Conservation (phyloP, 495 filamentous ascomycete genomes). For the Neurospora sublineolata region DNA sequence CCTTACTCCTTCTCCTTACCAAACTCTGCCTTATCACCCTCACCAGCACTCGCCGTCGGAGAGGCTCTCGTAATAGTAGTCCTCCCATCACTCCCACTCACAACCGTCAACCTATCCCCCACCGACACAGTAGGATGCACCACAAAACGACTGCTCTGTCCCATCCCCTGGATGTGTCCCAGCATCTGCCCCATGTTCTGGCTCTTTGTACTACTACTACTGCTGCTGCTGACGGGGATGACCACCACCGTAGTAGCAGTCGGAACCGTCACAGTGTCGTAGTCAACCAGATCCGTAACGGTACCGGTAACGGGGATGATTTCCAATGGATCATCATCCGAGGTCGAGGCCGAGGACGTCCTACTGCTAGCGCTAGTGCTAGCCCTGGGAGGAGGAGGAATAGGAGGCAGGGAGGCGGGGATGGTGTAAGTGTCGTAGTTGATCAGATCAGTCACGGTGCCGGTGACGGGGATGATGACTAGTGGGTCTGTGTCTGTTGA, state of each 20-base stretch:
- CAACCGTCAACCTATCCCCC: not conserved
- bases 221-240: not conserved
- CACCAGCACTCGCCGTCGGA: not conserved
- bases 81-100: not conserved
- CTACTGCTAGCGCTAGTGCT: not conserved
- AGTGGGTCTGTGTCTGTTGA: not conserved
- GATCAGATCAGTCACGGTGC: not conserved
- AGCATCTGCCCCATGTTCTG: not conserved
- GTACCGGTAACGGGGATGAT: not conserved
- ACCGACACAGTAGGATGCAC: not conserved
- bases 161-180: not conserved
- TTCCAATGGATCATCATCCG: not conserved
- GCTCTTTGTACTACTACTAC: not conserved
- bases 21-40: not conserved
- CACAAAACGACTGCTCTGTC: not conserved
- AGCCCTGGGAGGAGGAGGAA: not conserved
- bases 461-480: not conserved
- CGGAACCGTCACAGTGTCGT: not conserved
- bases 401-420: not conserved
- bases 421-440: not conserved
- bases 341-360: not conserved
- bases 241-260: not conserved
- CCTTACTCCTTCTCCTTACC: not conserved
- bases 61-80: not conserved
- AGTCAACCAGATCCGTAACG: not conserved